Conservation (phyloP, 805 yeast species). For the Deakozyma indianensis region DNA sequence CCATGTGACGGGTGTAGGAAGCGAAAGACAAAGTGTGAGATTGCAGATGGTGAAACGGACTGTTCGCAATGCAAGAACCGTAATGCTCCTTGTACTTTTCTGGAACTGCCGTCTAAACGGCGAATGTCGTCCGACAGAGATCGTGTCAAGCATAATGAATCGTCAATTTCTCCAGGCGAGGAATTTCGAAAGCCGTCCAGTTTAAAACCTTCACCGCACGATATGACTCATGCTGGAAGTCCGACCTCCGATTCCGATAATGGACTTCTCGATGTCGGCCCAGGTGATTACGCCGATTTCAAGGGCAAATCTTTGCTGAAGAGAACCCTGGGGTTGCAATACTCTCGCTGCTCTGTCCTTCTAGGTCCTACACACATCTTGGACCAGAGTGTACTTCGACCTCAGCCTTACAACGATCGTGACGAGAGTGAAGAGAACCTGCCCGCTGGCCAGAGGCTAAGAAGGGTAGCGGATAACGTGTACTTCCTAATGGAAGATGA, state of each 20-base stretch:
- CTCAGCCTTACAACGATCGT: conserved; percentile 35
- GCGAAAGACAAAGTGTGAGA: conserved; percentile 65
- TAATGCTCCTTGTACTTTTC: conserved; percentile 60
- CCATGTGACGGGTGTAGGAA: conserved; percentile 78
- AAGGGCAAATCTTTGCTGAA: conserved; percentile 51
- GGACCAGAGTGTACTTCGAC: conserved; percentile 55
- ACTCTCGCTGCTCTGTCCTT: conserved; percentile 78
- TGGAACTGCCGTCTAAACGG: conserved; percentile 30
- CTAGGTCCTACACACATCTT: conserved; percentile 82
- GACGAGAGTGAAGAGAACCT: conserved; percentile 72
- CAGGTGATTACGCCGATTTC: conserved; percentile 42
- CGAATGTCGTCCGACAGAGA: conserved; percentile 9
- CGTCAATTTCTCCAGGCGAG: not conserved
- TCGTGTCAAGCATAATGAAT: not conserved
- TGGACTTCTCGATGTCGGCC: conserved; percentile 33
- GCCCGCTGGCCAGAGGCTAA: conserved; percentile 23
- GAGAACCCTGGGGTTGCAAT: conserved; percentile 62
- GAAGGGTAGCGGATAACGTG: not conserved
- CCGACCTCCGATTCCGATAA: not conserved
- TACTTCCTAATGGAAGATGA: not conserved
- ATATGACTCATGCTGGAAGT: not conserved
- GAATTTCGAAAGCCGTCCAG: not conserved
- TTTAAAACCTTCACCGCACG: not conserved
- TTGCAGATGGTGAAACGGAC: conserved; percentile 33
- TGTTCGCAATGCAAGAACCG: conserved; percentile 70